Conservation (phyloP, 2,329 filamentous ascomycete species). For the Chalara sp. region DNA sequence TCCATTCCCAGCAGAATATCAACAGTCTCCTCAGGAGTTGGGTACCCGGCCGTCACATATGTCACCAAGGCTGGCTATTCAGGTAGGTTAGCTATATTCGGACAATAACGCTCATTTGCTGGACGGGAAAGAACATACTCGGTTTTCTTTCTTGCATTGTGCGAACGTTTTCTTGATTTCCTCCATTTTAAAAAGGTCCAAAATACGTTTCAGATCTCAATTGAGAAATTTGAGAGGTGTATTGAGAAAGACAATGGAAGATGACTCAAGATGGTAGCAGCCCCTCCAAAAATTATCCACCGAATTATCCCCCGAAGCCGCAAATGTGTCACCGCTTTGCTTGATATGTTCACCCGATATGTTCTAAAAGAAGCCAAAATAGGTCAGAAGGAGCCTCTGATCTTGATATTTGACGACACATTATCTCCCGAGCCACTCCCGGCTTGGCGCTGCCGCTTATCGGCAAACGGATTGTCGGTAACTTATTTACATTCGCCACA, state of each 20-base stretch:
- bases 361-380: too few species aligned
- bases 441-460: too few species aligned
- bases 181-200: slow-evolving; percentile 29
- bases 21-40: slow-evolving; percentile 72
- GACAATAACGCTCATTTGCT: slow-evolving; percentile 1
- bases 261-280: neutral
- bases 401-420: too few species aligned
- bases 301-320: neutral
- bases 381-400: too few species aligned
- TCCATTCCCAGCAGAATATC: slow-evolving; percentile 85
- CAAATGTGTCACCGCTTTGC: neutral
- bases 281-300: slow-evolving; percentile 1
- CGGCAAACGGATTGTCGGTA: too few species aligned
- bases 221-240: slow-evolving; percentile 1
- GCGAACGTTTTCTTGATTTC: slow-evolving; percentile 49
- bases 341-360: too few species aligned
- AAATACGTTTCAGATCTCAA: too few species aligned
- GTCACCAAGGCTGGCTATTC: slow-evolving; percentile 65
- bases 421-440: too few species aligned
- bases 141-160: slow-evolving; percentile 45
- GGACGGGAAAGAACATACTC: slow-evolving; percentile 23
- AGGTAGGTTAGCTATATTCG: slow-evolving; percentile 7
- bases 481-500: too few species aligned
- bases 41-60: slow-evolving; percentile 94
- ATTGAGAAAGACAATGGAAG: neutral